phyloP scores from a whole-genome alignment of 1,139 yeast genomes.

The Zygosaccharomyces sapae region DNA sequence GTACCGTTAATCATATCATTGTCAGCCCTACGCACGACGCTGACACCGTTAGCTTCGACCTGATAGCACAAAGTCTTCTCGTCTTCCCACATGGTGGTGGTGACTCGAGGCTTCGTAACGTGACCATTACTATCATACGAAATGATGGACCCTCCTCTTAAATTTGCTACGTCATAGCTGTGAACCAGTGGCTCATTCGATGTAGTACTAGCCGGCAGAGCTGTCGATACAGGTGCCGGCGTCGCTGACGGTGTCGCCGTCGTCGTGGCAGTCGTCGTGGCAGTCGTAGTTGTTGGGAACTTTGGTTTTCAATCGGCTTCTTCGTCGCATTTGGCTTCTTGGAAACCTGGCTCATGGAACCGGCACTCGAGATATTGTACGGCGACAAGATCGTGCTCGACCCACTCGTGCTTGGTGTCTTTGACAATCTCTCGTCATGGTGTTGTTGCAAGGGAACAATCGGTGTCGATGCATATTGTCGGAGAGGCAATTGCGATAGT shows the following conservation, averaged over 20 bases:
- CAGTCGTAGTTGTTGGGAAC: neutral
- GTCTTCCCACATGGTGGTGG: constrained; percentile 97
- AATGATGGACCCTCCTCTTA: constrained; percentile 10
- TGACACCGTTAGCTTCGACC: constrained; percentile 87
- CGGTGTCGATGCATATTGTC: constrained; percentile 13
- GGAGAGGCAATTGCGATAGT: constrained; percentile 11
- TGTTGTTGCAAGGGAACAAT: constrained; percentile 2
- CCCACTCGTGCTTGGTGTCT: neutral
- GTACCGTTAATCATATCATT: constrained; percentile 94
- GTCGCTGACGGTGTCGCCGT: too few species aligned
- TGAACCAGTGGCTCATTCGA: constrained; percentile 9
- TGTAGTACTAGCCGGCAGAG: too few species aligned
- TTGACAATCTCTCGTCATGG: neutral
- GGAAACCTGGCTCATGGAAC: neutral
- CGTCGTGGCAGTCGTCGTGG: neutral
- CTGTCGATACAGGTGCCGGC: too few species aligned
- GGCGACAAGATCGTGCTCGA: neutral
- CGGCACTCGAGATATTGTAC: neutral
- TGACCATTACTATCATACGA: constrained; percentile 12
- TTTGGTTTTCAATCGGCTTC: constrained; percentile 5
- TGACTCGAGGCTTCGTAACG: constrained; percentile 59
- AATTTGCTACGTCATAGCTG: constrained; percentile 12
- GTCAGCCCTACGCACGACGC: constrained; percentile 91
- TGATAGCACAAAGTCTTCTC: constrained; percentile 92
- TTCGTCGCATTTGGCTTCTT: constrained; percentile 3